Evolutionary conservation across 1,139 yeast species (phyloP), one percentile per base, ranked within the genome.

Genomic region (Hanseniaspora gamundiae): DNA sequence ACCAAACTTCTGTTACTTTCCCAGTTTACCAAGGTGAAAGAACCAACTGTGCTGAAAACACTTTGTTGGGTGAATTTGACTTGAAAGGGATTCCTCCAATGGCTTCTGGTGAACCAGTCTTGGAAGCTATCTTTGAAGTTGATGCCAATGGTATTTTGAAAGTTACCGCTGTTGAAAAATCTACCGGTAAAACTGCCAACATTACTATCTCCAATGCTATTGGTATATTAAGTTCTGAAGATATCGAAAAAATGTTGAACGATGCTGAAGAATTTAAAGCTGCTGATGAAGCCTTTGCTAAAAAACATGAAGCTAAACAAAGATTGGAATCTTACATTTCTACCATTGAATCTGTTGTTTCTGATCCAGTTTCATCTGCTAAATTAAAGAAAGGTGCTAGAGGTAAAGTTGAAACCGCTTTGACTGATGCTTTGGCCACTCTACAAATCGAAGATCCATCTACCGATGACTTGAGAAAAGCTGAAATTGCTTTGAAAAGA

Each of bases 1-100:
- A 86, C 81, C 98, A 91, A 77, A 88, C 97, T 69, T 86, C 95
- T 61, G 98, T 91, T 61, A 94, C 86, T 71, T 88, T 91, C 95
- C 98, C 96, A 72, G 97, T 91, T 55, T 91, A 88, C 88, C 97
- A 91, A 76, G 98, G 98, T 82, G 98, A 91, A 78, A 95, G 98
- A 80, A 95, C 87, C 67, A 91, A 88, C 94, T 88, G 97, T 80
- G 69, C 86, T 60, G 97, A 91, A 76, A 91, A 91, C 94, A 87
- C 96, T 67, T 81, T 88, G 68, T 84, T 91, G 70, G 98, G 98
- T 79, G 96, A 91, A 77, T 91, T 91, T 73, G 97, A 91, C 81
- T 84, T 91, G 70, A 86, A 85, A 78, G 91, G 91, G 74, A 86
- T 91, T 63, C 98, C 98, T 69, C 97, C 97, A 70, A 79, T 91